Evolutionary conservation across 2,329 filamentous ascomycete species (phyloP).

Genomic region (Amphichorda felina): DNA sequence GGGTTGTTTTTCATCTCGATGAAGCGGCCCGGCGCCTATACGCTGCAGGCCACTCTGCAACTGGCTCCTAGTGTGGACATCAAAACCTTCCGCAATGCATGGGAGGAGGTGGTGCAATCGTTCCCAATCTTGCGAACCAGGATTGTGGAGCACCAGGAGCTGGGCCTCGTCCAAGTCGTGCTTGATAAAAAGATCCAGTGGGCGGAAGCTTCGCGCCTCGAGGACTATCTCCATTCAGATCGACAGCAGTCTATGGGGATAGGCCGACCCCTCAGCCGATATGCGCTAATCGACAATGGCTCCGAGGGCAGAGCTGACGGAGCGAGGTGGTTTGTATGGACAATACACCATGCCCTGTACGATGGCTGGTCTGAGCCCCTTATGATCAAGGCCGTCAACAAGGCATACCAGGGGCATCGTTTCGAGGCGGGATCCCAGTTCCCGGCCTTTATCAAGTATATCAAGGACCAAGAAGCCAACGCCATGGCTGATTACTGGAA

Average conservation of each 20-base stretch:
- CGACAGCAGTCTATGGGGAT: neutral
- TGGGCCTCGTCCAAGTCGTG: neutral
- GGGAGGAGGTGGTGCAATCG: neutral
- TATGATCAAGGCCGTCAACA: constrained; percentile 25
- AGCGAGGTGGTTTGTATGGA: constrained; percentile 1
- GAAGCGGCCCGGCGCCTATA: constrained; percentile 1
- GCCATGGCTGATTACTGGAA: constrained; percentile 27
- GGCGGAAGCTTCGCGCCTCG: neutral
- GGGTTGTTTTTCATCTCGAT: constrained; percentile 29
- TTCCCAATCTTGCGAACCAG: neutral
- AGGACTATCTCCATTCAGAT: neutral
- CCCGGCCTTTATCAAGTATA: constrained; percentile 28
- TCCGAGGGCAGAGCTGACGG: neutral
- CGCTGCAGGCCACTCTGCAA: neutral
- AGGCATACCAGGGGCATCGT: constrained; percentile 16
- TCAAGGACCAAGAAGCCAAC: constrained; percentile 18
- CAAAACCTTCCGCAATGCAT: neutral
- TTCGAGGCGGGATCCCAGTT: constrained; percentile 16
- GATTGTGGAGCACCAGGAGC: neutral
- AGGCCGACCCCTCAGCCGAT: neutral
- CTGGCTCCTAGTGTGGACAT: neutral
- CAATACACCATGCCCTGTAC: constrained; percentile 28
- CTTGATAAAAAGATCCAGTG: neutral
- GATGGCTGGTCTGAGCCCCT: constrained; percentile 37
- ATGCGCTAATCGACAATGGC: neutral